A percentile compares a stretch with the other conserved stretches of the same genome.
Evolutionary conservation across 768 basidiomycete species (phyloP).

Genomic region (Leccinum subgranulosum): DNA sequence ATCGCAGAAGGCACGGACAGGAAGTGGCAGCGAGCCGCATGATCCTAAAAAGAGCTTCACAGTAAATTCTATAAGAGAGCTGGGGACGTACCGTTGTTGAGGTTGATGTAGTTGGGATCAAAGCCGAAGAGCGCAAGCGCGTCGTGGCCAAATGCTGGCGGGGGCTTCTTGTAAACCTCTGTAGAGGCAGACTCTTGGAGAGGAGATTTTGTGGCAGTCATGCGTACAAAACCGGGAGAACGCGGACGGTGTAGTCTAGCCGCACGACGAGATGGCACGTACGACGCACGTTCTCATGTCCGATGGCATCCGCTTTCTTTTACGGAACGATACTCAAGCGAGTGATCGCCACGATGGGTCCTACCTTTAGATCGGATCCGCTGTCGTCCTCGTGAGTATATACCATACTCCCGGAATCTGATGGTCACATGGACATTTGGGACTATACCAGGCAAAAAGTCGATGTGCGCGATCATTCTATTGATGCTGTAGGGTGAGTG

Average conservation of each 20-base stretch:
- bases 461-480: too few relatives aligned
- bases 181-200: neutral
- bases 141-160: conserved; percentile 54
- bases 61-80: neutral
- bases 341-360: too few relatives aligned
- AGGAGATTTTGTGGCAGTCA: conserved; percentile 6
- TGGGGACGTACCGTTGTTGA: conserved; percentile 56
- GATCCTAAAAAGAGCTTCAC: conserved; percentile 40
- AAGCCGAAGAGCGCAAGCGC: conserved; percentile 54
- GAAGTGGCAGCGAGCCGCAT: conserved; percentile 53
- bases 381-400: too few relatives aligned
- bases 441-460: too few relatives aligned
- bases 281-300: too few relatives aligned
- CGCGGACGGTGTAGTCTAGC: neutral
- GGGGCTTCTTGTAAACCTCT: conserved; percentile 22
- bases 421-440: too few relatives aligned
- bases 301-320: too few relatives aligned
- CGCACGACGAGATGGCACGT: neutral
- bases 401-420: too few relatives aligned
- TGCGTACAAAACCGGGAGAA: neutral
- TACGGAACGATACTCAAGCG: too few relatives aligned
- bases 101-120: conserved; percentile 56
- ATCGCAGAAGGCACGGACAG: conserved; percentile 46
- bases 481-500: too few relatives aligned
- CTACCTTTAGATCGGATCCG: too few relatives aligned